A percentile compares a stretch with the other conserved stretches of the same genome.
phyloP scores from a whole-genome alignment of 2,329 filamentous ascomycete species.

The Ophiocordyceps camponoti-saundersi region DNA sequence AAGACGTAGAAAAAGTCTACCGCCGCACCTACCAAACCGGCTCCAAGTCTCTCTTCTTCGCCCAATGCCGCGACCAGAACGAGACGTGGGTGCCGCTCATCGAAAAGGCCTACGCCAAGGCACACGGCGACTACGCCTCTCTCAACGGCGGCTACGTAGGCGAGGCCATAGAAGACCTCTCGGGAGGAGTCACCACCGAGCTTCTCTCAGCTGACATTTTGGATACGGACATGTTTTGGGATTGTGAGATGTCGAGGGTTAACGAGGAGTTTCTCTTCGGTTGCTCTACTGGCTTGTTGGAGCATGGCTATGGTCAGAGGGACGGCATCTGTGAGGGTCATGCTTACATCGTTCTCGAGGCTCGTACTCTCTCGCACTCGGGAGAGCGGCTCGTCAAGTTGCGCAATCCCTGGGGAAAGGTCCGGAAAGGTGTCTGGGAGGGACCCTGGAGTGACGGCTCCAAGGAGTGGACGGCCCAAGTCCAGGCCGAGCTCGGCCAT shows the following conservation, averaged over 20 bases:
- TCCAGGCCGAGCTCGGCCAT: slow-evolving; percentile 38
- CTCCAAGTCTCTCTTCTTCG: slow-evolving; percentile 63
- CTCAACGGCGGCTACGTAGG: slow-evolving; percentile 56
- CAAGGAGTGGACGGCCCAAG: slow-evolving; percentile 43
- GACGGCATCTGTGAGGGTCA: slow-evolving; percentile 41
- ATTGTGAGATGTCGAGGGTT: slow-evolving; percentile 60
- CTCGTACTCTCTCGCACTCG: slow-evolving; percentile 27
- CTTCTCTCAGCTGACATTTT: slow-evolving; percentile 54
- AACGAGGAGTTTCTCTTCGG: slow-evolving; percentile 68
- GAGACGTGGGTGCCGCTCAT: slow-evolving; percentile 71
- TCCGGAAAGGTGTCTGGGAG: slow-evolving; percentile 40
- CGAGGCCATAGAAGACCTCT: slow-evolving; percentile 41
- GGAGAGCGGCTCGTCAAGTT: slow-evolving; percentile 39
- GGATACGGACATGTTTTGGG: slow-evolving; percentile 71
- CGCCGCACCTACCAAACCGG: slow-evolving; percentile 56
- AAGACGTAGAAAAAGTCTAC: slow-evolving; percentile 55
- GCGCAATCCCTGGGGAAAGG: slow-evolving; percentile 44
- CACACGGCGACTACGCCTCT: slow-evolving; percentile 60
- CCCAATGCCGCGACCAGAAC: slow-evolving; percentile 56
- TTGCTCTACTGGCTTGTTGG: slow-evolving; percentile 48
- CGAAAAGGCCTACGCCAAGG: slow-evolving; percentile 74
- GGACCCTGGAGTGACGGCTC: slow-evolving; percentile 43
- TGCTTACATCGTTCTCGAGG: slow-evolving; percentile 44
- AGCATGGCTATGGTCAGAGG: slow-evolving; percentile 42
- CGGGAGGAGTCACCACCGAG: slow-evolving; percentile 53